Evolutionary conservation across 768 basidiomycete species (phyloP), one percentile per base, ranked within the genome.

Genomic region (Lactifluus echinatus): DNA sequence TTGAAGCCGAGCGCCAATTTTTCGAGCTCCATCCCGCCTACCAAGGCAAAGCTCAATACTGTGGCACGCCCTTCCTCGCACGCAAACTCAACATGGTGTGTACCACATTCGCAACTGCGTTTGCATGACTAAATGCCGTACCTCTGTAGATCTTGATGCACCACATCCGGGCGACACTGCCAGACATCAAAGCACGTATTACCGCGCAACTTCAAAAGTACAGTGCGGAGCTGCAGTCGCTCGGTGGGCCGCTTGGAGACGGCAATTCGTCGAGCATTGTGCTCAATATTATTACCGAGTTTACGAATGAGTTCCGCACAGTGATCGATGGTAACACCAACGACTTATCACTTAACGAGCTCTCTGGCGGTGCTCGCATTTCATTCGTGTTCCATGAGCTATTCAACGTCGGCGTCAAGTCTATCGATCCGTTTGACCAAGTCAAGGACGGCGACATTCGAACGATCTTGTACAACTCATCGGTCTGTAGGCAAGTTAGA

Each of bases 301-400:
- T 99, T 73, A 93, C 91, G 59, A 81, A 87, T 39, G 96, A 98
- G 68, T 99, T 97, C 82, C 85, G 95, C 57, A 90, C 90, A 12
- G 87, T 89, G 37, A 96, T 99, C 63, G 96, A 99, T 69, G 96
- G 96, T 71, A 93, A 90, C 74, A 93, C 93, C 28, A 94, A 95
- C 67, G 96, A 99, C 69, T 75, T 98, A 34, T 87, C 89, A 1
- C 69, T 96, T 66, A 98, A 98, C 66, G 96, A 99, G 72, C 80
- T 99, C 21, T 92, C 90, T n/a, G 96, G 96, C 66, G 96, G 96
- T 70, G 96, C 96, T 28, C 84, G 96, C 71, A 98, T 99, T 77
- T 90, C 87, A 67, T 99, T 97, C 68, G 96, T 99, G 52, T 99
- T 94, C 79, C 96, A 99, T 70, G 96, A 99, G 69, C 73, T 98